Conservation (phyloP, 1,139 yeast genomes). For the Debaryomyces subglobosus region DNA sequence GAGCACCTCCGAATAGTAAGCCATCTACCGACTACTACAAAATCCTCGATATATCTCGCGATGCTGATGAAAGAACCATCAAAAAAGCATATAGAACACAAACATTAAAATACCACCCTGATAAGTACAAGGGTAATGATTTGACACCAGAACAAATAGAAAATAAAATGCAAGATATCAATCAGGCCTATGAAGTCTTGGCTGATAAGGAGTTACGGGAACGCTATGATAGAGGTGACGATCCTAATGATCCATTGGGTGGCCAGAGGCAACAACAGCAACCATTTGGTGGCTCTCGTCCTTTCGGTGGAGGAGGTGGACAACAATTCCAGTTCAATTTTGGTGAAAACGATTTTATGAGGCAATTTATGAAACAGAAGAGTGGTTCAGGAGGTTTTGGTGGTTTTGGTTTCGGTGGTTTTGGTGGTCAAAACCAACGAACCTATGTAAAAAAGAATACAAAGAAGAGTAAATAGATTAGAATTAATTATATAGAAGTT, state of each 20-base stretch:
- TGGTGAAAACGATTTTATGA: conserved; percentile 16
- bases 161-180: conserved; percentile 85
- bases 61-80: conserved; percentile 74
- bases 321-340: conserved; percentile 34
- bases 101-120: conserved; percentile 88
- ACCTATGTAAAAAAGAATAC: conserved; percentile 23
- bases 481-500: neutral
- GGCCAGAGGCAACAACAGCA: conserved; percentile 21
- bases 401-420: conserved; percentile 17
- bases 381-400: conserved; percentile 26
- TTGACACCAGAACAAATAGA: conserved; percentile 73
- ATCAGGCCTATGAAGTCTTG: conserved; percentile 88
- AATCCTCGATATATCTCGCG: conserved; percentile 64
- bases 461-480: conserved; percentile 3
- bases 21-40: conserved; percentile 81
- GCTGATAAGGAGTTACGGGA: conserved; percentile 65
- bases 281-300: conserved; percentile 14
- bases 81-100: conserved; percentile 80
- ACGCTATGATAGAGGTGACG: conserved; percentile 70
- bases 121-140: conserved; percentile 73
- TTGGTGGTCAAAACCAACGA: conserved; percentile 20
- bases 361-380: conserved; percentile 15
- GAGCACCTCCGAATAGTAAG: conserved; percentile 34
- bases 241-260: conserved; percentile 52
- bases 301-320: conserved; percentile 33